phyloP scores from a whole-genome alignment of 2,329 filamentous ascomycete genomes.

The Pseudopithomyces maydicus region DNA sequence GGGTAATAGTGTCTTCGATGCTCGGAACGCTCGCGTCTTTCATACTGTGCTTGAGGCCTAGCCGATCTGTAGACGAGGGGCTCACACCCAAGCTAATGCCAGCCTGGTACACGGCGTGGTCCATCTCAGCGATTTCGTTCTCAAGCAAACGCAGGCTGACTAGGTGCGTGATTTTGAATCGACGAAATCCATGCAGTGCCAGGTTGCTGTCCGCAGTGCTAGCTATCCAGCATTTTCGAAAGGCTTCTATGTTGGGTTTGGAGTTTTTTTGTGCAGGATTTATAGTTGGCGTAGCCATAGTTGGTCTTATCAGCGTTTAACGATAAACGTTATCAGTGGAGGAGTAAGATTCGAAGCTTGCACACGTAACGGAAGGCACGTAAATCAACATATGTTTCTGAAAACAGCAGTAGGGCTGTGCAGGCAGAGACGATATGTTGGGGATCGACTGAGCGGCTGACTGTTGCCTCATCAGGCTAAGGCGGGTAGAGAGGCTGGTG shows the following conservation, averaged over 20 bases:
- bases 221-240: slow-evolving; percentile 15
- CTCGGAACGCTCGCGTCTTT: background rate
- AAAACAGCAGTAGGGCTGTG: too few species aligned
- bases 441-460: too few species aligned
- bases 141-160: slow-evolving; percentile 43
- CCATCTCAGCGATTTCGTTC: slow-evolving; percentile 37
- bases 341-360: background rate
- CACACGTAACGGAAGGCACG: background rate
- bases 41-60: slow-evolving; percentile 8
- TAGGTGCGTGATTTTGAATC: slow-evolving; percentile 35
- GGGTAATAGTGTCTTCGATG: slow-evolving; percentile 16
- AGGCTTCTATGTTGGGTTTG: background rate
- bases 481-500: too few species aligned
- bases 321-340: background rate
- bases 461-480: too few species aligned
- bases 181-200: slow-evolving; percentile 28
- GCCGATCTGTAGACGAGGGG: slow-evolving; percentile 24
- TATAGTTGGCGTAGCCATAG: background rate
- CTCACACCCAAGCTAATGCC: slow-evolving; percentile 31
- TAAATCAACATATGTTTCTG: too few species aligned
- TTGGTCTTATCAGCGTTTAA: background rate
- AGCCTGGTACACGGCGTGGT: slow-evolving; percentile 41
- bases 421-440: too few species aligned
- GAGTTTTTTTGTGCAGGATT: background rate
- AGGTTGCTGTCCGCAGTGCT: slow-evolving; percentile 28